Evolutionary conservation across 345 rosid species (phyloP).

Genomic region (Corchorus capsularis): DNA sequence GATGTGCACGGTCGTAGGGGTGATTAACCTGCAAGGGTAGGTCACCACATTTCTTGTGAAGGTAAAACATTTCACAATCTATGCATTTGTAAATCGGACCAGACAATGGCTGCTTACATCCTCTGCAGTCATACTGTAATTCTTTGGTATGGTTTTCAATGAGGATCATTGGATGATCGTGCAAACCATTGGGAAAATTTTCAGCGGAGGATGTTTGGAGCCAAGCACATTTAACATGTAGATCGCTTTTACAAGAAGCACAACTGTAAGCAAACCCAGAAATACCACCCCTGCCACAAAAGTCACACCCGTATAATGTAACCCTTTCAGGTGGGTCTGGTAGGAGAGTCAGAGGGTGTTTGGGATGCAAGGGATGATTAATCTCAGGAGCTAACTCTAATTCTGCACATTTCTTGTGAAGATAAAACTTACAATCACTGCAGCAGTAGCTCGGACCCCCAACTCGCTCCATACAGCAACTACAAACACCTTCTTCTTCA

Average conservation of each 20-base stretch:
- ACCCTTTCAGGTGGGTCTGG: too few relatives aligned
- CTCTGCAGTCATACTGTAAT: neutral
- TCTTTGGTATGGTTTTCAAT: neutral
- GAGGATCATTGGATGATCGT: neutral
- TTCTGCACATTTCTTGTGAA: too few relatives aligned
- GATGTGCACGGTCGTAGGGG: neutral
- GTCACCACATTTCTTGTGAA: conserved; percentile 3
- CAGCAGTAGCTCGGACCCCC: neutral
- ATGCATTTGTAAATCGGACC: too few relatives aligned
- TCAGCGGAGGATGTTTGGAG: neutral
- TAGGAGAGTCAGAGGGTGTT: too few relatives aligned
- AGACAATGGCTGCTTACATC: neutral
- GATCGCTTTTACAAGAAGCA: neutral
- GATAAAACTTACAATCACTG: too few relatives aligned
- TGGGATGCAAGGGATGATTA: neutral
- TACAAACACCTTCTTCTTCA: too few relatives aligned
- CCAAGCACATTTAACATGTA: neutral
- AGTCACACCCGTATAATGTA: too few relatives aligned
- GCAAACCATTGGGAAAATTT: neutral
- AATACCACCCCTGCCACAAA: too few relatives aligned
- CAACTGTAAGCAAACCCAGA: neutral
- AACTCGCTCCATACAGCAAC: too few relatives aligned
- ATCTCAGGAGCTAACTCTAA: too few relatives aligned
- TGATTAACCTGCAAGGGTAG: too few relatives aligned
- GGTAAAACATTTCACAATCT: neutral